A percentile compares a stretch with the other conserved stretches of the same genome.
Conservation (phyloP, 2,329 filamentous ascomycete species). For the Thermochaetoides dissita region DNA sequence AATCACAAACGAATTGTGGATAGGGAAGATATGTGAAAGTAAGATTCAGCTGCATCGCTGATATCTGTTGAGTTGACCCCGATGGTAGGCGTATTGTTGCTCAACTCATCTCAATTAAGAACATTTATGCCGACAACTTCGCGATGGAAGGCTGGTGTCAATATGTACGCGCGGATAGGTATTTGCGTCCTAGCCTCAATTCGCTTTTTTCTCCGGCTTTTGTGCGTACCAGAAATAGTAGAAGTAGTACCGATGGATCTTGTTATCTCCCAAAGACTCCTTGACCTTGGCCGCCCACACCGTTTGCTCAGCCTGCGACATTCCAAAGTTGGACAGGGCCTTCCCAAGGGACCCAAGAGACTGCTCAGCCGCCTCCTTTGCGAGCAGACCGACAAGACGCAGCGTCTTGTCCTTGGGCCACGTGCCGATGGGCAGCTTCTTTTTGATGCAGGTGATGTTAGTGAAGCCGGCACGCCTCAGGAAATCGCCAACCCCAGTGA, state of each 20-base stretch:
- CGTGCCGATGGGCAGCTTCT: slow-evolving; percentile 32
- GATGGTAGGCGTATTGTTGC: too few species aligned
- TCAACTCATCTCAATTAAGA: too few species aligned
- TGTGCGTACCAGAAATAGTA: slow-evolving; percentile 15
- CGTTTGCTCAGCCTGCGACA: slow-evolving; percentile 49
- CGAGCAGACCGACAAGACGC: slow-evolving; percentile 22
- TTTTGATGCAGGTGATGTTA: slow-evolving; percentile 24
- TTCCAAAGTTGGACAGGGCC: slow-evolving; percentile 19
- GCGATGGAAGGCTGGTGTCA: too few species aligned
- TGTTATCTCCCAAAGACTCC: slow-evolving; percentile 11
- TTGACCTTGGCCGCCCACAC: slow-evolving; percentile 23
- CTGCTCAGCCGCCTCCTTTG: slow-evolving; percentile 7
- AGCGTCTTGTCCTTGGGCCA: slow-evolving; percentile 34
- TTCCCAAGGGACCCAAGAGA: slow-evolving; percentile 8
- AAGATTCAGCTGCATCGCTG: too few species aligned
- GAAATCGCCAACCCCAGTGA: slow-evolving; percentile 16
- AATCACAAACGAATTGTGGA: too few species aligned
- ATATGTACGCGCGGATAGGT: too few species aligned
- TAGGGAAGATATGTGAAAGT: too few species aligned
- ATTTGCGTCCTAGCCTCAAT: too few species aligned
- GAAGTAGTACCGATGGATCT: slow-evolving; percentile 11
- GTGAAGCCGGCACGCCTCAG: slow-evolving; percentile 25
- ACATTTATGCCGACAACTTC: too few species aligned
- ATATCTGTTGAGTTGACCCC: too few species aligned
- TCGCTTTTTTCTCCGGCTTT: slow-evolving; percentile 1